Conservation (phyloP, 148 eudicot species). For the Rhododendron vialii region DNA sequence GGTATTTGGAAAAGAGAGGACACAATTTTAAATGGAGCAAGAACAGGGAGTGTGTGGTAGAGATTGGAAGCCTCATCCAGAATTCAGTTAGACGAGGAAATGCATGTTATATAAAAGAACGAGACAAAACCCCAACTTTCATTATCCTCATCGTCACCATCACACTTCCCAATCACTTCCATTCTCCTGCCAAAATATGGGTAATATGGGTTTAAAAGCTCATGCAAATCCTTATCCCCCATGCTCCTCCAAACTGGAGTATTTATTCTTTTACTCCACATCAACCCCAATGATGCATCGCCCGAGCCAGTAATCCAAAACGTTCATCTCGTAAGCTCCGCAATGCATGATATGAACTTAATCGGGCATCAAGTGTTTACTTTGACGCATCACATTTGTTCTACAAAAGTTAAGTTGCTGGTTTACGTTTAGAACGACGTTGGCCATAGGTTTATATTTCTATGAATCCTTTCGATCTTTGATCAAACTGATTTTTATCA, state of each 20-base stretch:
- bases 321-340: too few species aligned
- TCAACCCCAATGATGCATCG: not conserved
- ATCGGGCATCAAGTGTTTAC: not conserved
- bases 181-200: not conserved
- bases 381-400: not conserved
- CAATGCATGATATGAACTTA: not conserved
- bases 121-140: not conserved
- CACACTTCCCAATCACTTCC: conserved; percentile 11
- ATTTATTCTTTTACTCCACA: not conserved
- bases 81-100: not conserved
- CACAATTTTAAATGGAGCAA: not conserved
- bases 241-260: not conserved
- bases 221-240: not conserved
- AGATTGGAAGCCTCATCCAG: conserved; percentile 19
- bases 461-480: too few species aligned
- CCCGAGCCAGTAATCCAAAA: not conserved
- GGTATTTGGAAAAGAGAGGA: not conserved
- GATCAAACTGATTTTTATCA: too few species aligned
- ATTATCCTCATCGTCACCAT: not conserved
- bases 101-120: not conserved
- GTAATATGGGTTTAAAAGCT: not conserved
- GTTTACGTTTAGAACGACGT: too few species aligned
- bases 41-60: not conserved
- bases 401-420: not conserved
- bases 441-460: not conserved